Evolutionary conservation across 768 basidiomycete genomes (phyloP), one percentile per base, ranked within the genome.

Genomic region (Xerocomellus amylosporus): DNA sequence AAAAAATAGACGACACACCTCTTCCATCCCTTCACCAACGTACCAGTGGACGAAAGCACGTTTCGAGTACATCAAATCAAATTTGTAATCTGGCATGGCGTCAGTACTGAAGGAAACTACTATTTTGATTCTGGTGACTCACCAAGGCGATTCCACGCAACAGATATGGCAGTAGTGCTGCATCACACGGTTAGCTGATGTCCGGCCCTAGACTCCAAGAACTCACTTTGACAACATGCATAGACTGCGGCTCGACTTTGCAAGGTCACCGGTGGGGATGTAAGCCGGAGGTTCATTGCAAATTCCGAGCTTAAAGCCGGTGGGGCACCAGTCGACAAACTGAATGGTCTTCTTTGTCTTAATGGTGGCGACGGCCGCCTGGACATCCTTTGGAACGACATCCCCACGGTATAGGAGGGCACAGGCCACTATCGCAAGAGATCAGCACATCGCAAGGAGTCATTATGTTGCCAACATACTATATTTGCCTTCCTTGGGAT

Each of bases 1-100:
- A 38, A 17, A 24, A 24, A 24, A 24, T n/a, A 51, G 46, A 48
- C 8, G 9, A 59, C 71, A 31, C 57, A 77, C 83, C 79, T 98
- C 96, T 71, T 98, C 96, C 96, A 98, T 98, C 79, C 96, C 96
- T 76, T 98, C 95, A 69, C 95, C 95, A 58, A 97, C 95, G 67
- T 95, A 96, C 93, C 93, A 90, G 72, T 90, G 88, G 24, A 90
- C 87, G 60, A 92, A 92, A 45, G 91, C 91, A 72, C 90, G 90
- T 73, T 92, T 97, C 58, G 94, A 95, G 80, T 96, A 98, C 74
- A 98, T 85, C 64, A 98, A 83, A 71, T 98, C 96, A 73, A 98
- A 98, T 75, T 98, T 98, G 80, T 96, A 88, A 75, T 98, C 96
- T 84, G 58, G 34, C 36, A 26, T 5, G 19, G 30, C 13, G 43